Evolutionary conservation across 805 yeast genomes (phyloP).

Genomic region (Barnettozyma wickerhamii): DNA sequence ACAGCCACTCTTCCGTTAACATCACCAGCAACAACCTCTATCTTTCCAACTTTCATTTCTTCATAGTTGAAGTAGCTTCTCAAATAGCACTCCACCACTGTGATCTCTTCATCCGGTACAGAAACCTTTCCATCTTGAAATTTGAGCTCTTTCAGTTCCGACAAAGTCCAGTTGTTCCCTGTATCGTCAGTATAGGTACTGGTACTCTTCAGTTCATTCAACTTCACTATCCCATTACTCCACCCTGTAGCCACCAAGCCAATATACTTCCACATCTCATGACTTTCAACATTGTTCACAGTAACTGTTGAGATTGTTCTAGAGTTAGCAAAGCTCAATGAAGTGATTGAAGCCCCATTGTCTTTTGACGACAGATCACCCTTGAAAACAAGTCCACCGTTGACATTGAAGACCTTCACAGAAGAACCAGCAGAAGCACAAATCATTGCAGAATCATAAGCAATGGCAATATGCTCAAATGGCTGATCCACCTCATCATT

Average conservation of each 20-base stretch:
- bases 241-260: constrained; percentile 35
- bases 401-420: constrained; percentile 43
- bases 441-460: constrained; percentile 53
- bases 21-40: constrained; percentile 52
- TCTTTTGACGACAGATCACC: constrained; percentile 6
- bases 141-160: constrained; percentile 21
- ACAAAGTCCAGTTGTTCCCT: constrained; percentile 23
- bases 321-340: constrained; percentile 27
- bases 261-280: constrained; percentile 36
- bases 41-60: constrained; percentile 34
- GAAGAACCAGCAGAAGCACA: constrained; percentile 28
- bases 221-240: constrained; percentile 26
- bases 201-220: constrained; percentile 29
- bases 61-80: constrained; percentile 29
- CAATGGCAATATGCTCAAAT: constrained; percentile 37
- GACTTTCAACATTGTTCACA: constrained; percentile 26
- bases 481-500: constrained; percentile 9
- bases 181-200: neutral
- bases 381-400: constrained; percentile 42
- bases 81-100: constrained; percentile 31
- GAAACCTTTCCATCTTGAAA: constrained; percentile 18
- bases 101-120: constrained; percentile 20
- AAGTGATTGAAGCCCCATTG: constrained; percentile 17
- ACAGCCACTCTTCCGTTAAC: constrained; percentile 44
- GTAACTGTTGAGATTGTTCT: constrained; percentile 23